These are phyloP conservation scores for Balansia obtecta DNA, from an alignment of 2,329 filamentous ascomycete species.

Conservation along the genomic window DNA sequence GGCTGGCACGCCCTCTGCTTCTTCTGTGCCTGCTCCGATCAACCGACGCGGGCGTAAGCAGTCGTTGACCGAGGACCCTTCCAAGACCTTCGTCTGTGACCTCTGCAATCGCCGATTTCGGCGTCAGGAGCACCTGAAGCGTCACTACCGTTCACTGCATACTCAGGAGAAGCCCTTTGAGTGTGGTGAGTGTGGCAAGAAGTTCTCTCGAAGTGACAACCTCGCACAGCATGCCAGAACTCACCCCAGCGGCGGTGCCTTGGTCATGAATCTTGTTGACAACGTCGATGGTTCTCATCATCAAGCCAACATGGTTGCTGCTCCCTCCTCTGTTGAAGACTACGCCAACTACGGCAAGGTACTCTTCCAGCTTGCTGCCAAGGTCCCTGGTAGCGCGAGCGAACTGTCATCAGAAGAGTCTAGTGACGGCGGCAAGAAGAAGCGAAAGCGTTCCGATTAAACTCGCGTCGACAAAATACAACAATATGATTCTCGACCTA, in stretches of 20 bases:
- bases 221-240: conserved; percentile 91
- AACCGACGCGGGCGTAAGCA: conserved; percentile 97
- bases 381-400: conserved; percentile 53
- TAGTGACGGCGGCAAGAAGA: conserved; percentile 36
- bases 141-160: conserved; percentile 95
- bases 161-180: conserved; percentile 98
- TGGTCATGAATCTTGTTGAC: conserved; percentile 82
- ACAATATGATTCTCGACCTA: conserved; percentile 4
- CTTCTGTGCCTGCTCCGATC: conserved; percentile 42
- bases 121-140: conserved; percentile 95
- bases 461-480: not conserved
- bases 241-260: conserved; percentile 68
- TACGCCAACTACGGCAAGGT: conserved; percentile 59
- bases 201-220: conserved; percentile 97
- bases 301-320: conserved; percentile 28
- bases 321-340: conserved; percentile 41
- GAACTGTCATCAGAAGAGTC: conserved; percentile 44
- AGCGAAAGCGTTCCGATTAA: conserved; percentile 67
- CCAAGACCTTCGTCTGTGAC: conserved; percentile 95
- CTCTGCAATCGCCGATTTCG: conserved; percentile 95
- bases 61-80: conserved; percentile 91
- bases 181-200: conserved; percentile 96
- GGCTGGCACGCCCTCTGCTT: conserved; percentile 31
- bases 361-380: conserved; percentile 69
- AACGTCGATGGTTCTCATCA: conserved; percentile 43